Evolutionary conservation across 352 stramenopile genomes (phyloP), one percentile per base, ranked within the genome.

Genomic region (Aphanomyces stellatus): DNA sequence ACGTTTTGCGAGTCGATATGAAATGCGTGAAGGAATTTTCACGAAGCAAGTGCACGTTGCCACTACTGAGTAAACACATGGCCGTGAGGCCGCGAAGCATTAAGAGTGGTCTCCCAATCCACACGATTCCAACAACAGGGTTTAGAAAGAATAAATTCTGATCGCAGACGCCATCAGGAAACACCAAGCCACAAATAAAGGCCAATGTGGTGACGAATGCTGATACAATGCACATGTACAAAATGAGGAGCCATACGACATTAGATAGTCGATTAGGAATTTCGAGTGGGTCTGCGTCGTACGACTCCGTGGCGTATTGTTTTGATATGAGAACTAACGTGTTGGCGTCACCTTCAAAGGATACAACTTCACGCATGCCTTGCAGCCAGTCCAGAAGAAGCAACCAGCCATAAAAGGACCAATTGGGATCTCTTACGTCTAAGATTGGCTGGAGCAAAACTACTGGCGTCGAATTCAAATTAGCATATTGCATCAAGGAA

Each of bases 41-140:
- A n/a, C 11, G 11, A n/a, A n/a, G 11, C 1, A 46, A 19, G 13
- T 46, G 37, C 13, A 46, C n/a, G 11, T 46, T 46, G 37, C 11
- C 37, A n/a, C 11, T 46, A 19, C 37, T 46, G 11, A 46, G 37
- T 11, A 19, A 11, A n/a, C 11, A n/a, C 11, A 46, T 46, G 13
- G 37, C 37, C 11, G 37, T 46, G 37, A 46, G 37, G 13, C 37
- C 37, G 13, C 37, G 37, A 46, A 46, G 11, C 13, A 46, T 46
- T 19, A 46, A 46, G 37, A 2, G 37, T 19, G 55, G 55, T 28
- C 55, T 31, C 4, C 55, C 55, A 46, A 64, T 64, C 55, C 55
- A 64, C 11, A 64, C 55, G 19, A 51, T 17, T 11, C 55, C 55
- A 6, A 28, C 37, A n/a, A 64, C 55, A n/a, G 15, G 40, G n/a